Evolutionary conservation across 805 yeast genomes (phyloP), one percentile per base, ranked within the genome.

Genomic region (Candida ascalaphidarum): DNA sequence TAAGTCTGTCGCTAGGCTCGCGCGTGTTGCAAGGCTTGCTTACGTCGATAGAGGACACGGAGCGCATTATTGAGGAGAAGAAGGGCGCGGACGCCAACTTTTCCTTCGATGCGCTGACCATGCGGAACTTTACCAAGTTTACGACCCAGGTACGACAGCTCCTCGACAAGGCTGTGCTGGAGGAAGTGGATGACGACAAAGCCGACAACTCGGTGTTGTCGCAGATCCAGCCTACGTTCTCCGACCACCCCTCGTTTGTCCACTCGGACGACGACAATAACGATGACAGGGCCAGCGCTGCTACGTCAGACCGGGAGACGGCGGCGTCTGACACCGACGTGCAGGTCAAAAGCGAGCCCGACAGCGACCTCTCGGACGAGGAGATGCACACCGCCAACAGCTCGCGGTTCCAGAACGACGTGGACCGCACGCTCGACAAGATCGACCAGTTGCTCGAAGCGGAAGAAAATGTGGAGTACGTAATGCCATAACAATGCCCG

Each of bases 381-480:
- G 21, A 25, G 11, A 23, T 19, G 12, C 25, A 27, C 19, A 22
- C 19, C 24, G 14, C 19, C 17, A 11, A 28, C 22, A 25, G 25
- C 11, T 3, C 14, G 16, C n/a, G 17, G 17, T n/a, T 23, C 17
- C 14, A 28, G 23, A 8, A 21, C 11, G 25, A 34, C 11, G 30
- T 43, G 6, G 39, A 44, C 15, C 41, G 38, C 8, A 35, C 42
- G 11, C 35, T 56, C 22, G 43, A 46, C 14, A 46, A 49, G 16
- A 60, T 60, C 17, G 65, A 60, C 32, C 43, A 50, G 23, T 32
- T 59, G 29, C 39, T 60, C 11, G 64, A 54, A 2, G 62, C 52
- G 16, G 66, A 59, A 29, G 64, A 57, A 11, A 45, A 50, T 12
- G 59, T 58, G 8, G 61, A 58, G 9, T 61, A 61, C 36, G 58